Evolutionary conservation across 495 filamentous ascomycete species (phyloP).

Genomic region (Tuber brumale): DNA sequence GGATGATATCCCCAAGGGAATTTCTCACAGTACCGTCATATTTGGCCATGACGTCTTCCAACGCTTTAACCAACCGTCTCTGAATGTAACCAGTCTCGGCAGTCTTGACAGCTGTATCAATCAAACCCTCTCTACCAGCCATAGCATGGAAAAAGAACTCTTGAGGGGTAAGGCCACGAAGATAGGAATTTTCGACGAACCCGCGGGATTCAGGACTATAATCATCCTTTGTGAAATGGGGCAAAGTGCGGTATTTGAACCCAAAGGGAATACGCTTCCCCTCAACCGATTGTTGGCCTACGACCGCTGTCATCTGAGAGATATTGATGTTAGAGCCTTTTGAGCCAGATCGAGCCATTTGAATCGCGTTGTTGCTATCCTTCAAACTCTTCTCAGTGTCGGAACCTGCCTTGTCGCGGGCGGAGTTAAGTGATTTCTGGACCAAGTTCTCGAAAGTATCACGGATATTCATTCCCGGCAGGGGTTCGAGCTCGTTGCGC

Average conservation of each 20-base stretch:
- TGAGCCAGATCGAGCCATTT: constrained; percentile 92
- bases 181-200: constrained; percentile 98
- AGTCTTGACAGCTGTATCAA: constrained; percentile 99
- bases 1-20: constrained; percentile 91
- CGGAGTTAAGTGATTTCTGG: constrained; percentile 83
- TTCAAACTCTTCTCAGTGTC: constrained; percentile 84
- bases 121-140: constrained; percentile 99
- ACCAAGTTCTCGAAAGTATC: constrained; percentile 97
- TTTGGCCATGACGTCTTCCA: constrained; percentile 95
- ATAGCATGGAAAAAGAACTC: constrained; percentile 99
- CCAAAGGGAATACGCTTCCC: constrained; percentile 99
- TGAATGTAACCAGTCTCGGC: constrained; percentile 99
- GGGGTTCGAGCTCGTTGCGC: constrained; percentile 72
- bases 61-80: constrained; percentile 91
- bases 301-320: constrained; percentile 95
- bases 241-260: constrained; percentile 95
- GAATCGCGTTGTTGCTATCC: constrained; percentile 88
- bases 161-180: constrained; percentile 86
- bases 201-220: constrained; percentile 94
- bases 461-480: constrained; percentile 95
- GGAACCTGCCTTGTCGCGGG: constrained; percentile 93
- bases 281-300: constrained; percentile 95
- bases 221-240: constrained; percentile 98
- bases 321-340: constrained; percentile 99
- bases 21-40: constrained; percentile 98